Evolutionary conservation across 2,329 filamentous ascomycete species (phyloP).

Genomic region (Aspergillus fumigatus): DNA sequence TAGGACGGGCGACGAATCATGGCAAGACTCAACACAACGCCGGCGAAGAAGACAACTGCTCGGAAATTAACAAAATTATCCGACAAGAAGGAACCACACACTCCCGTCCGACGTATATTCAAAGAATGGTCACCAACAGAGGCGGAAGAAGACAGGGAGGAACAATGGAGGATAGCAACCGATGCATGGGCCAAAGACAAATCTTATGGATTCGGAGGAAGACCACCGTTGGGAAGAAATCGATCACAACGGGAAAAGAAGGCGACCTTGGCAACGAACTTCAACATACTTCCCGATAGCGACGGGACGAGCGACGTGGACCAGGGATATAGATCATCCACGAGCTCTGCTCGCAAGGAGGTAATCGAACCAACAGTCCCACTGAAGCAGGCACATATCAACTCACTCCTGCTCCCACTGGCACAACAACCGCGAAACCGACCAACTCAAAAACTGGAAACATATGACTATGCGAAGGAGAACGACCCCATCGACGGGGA

Average conservation of each 20-base stretch:
- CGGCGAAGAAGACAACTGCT: not conserved
- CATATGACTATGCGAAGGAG: conserved; percentile 32
- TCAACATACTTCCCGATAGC: conserved; percentile 30
- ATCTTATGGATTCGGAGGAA: conserved; percentile 6
- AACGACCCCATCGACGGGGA: conserved; percentile 28
- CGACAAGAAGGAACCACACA: not conserved
- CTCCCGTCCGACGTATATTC: not conserved
- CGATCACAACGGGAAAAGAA: conserved; percentile 15
- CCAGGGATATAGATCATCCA: conserved; percentile 5
- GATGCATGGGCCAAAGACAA: conserved; percentile 6
- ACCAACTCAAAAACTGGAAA: conserved; percentile 23
- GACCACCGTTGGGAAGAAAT: conserved; percentile 5
- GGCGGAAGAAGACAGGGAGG: conserved; percentile 2
- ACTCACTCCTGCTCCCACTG: conserved; percentile 30
- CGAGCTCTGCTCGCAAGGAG: conserved; percentile 13
- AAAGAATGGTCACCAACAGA: not conserved
- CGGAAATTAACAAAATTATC: not conserved
- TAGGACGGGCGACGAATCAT: not conserved
- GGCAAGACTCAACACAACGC: conserved; percentile 13
- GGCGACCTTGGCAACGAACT: conserved; percentile 15
- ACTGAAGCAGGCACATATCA: conserved; percentile 28
- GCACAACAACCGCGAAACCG: conserved; percentile 19
- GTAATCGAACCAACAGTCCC: conserved; percentile 17
- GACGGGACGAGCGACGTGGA: conserved; percentile 17
- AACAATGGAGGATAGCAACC: conserved; percentile 8